Conservation (phyloP, 208 protist genomes). For the Trypanosoma mega region DNA sequence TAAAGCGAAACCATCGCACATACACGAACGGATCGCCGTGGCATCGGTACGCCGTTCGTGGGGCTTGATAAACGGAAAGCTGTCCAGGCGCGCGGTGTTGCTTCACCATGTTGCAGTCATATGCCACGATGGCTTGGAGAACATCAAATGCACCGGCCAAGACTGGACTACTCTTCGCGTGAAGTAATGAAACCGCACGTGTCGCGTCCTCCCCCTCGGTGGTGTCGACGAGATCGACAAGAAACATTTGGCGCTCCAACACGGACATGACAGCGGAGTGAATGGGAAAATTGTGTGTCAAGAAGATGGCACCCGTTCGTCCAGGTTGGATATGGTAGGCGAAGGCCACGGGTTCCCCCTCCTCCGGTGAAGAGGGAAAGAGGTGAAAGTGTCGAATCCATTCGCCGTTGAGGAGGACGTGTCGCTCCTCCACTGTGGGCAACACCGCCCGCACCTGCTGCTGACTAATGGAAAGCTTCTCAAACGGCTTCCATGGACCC, state of each 20-base stretch:
- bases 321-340: conserved; percentile 85
- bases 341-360: conserved; percentile 58
- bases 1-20: conserved; percentile 89
- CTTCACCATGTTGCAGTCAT: conserved; percentile 82
- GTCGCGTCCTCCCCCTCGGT: conserved; percentile 46
- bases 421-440: conserved; percentile 81
- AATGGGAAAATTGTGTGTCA: conserved; percentile 64
- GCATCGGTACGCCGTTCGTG: conserved; percentile 60
- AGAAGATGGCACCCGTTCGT: conserved; percentile 79
- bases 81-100: conserved; percentile 81
- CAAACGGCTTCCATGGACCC: conserved; percentile 79
- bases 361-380: conserved; percentile 43
- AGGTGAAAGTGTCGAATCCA: conserved; percentile 88
- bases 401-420: conserved; percentile 65
- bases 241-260: conserved; percentile 76
- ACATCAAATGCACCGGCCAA: conserved; percentile 48
- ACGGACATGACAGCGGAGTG: conserved; percentile 85
- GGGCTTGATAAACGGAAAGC: conserved; percentile 73
- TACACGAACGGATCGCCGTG: conserved; percentile 75
- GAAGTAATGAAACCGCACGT: conserved; percentile 42
- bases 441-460: conserved; percentile 21
- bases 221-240: conserved; percentile 68
- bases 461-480: conserved; percentile 43
- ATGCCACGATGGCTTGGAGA: conserved; percentile 68
- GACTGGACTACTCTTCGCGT: conserved; percentile 47